A percentile compares a stretch with the other conserved stretches of the same genome.
These are phyloP conservation scores for Xylaria nigripes DNA, from an alignment of 495 filamentous ascomycete species.

Conservation along the genomic window DNA sequence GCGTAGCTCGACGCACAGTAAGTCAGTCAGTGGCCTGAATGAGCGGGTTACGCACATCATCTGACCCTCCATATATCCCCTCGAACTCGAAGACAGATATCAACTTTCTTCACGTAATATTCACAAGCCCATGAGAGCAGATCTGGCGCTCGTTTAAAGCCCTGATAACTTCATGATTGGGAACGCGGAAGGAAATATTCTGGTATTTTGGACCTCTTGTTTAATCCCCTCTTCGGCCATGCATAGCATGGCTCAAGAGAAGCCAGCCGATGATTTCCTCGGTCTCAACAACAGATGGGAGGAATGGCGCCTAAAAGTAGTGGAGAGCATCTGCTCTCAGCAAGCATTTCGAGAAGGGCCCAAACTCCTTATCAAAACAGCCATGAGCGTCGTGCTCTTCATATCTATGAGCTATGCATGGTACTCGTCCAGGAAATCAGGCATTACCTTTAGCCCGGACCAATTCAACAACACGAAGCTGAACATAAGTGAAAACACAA, in stretches of 20 bases:
- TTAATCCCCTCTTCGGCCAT: not conserved
- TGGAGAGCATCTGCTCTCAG: not conserved
- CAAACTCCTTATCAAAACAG: not conserved
- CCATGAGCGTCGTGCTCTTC: not conserved
- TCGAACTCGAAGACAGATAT: too few relatives aligned
- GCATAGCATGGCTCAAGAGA: not conserved
- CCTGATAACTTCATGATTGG: too few relatives aligned
- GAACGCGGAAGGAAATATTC: not conserved
- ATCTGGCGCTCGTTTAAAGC: too few relatives aligned
- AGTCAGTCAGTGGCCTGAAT: too few relatives aligned
- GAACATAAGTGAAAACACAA: not conserved
- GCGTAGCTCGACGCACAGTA: too few relatives aligned
- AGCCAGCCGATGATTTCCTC: not conserved
- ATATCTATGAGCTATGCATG: not conserved
- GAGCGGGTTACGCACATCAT: too few relatives aligned
- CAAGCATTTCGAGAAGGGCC: slow-evolving; percentile 1
- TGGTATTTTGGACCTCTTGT: not conserved
- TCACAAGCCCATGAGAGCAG: too few relatives aligned
- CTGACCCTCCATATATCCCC: too few relatives aligned
- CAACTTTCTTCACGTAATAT: too few relatives aligned
- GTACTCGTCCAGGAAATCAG: not conserved
- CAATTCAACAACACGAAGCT: not conserved
- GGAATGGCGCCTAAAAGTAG: not conserved
- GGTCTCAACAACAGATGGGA: not conserved
- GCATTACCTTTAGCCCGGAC: not conserved